phyloP scores from a whole-genome alignment of 73 alveolate genomes.

The Stentor coeruleus region DNA sequence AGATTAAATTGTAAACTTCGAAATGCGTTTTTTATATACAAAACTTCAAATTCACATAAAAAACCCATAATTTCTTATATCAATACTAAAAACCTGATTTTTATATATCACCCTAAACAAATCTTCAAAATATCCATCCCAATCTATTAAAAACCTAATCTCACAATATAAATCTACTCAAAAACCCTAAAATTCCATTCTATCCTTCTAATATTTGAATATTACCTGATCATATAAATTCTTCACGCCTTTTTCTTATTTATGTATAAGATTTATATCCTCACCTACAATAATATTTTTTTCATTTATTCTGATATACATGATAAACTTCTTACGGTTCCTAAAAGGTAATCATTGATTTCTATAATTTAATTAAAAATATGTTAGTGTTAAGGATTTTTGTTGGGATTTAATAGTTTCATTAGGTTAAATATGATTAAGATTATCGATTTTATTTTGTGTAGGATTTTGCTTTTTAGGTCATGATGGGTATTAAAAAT shows the following conservation, averaged over 20 bases:
- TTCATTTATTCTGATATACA: conserved; percentile 85
- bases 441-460: conserved; percentile 87
- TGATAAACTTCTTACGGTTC: conserved; percentile 99
- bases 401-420: conserved; percentile 99
- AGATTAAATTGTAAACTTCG: no score
- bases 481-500: conserved; percentile 73
- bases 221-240: conserved; percentile 75
- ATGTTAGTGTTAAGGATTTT: conserved; percentile 90
- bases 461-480: conserved; percentile 95
- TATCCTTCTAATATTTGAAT: not conserved
- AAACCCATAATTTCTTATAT: no score
- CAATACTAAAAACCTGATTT: no score
- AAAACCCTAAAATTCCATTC: not conserved
- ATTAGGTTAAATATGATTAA: conserved; percentile 94
- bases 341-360: conserved; percentile 95
- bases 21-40: no score
- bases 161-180: no score
- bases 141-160: no score
- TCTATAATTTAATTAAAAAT: conserved; percentile 91
- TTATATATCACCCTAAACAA: no score
- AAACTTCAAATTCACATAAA: no score
- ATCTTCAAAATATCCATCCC: no score
- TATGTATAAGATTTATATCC: conserved; percentile 84
- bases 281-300: conserved; percentile 77
- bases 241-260: conserved; percentile 66